A percentile compares a stretch with the other conserved stretches of the same genome.
These are phyloP conservation scores for Ceratobasidium sp. DNA, from an alignment of 1,284 basidiomycete species.

Conservation along the genomic window DNA sequence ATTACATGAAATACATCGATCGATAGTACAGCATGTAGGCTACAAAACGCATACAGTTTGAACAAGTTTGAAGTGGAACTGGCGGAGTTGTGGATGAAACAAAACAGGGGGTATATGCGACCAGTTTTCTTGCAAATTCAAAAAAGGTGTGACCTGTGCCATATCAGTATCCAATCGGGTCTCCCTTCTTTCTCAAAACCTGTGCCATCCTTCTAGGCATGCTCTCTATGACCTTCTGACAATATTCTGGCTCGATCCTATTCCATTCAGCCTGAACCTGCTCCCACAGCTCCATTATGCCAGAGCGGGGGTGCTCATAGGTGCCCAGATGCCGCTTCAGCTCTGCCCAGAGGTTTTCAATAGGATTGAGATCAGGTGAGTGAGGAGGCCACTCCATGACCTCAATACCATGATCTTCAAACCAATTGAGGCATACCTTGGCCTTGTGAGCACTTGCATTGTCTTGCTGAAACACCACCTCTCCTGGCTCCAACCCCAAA, in stretches of 20 bases:
- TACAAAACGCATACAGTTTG: neutral
- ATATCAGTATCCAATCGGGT: neutral
- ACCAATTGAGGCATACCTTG: constrained; percentile 38
- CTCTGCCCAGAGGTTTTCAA: constrained; percentile 44
- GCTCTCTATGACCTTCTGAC: constrained; percentile 23
- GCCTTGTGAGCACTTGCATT: constrained; percentile 39
- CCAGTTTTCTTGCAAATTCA: neutral
- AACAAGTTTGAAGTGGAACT: neutral
- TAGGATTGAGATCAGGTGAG: constrained; percentile 45
- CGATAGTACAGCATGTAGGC: neutral
- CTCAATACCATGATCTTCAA: constrained; percentile 39
- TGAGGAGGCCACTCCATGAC: constrained; percentile 42
- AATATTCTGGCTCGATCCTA: constrained; percentile 4
- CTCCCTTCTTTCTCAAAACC: constrained; percentile 1
- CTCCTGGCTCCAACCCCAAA: constrained; percentile 16
- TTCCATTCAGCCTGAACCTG: constrained; percentile 27
- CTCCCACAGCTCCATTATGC: constrained; percentile 27
- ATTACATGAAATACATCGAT: neutral
- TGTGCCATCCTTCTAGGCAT: constrained; percentile 37
- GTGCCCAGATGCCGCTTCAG: constrained; percentile 30
- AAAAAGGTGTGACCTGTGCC: neutral
- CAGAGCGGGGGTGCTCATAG: constrained; percentile 20
- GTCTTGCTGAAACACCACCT: constrained; percentile 46
- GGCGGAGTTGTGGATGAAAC: neutral
- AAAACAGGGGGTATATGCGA: neutral